These are phyloP conservation scores for Penicillium egyptiacum DNA, from an alignment of 495 filamentous ascomycete genomes.

Conservation along the genomic window DNA sequence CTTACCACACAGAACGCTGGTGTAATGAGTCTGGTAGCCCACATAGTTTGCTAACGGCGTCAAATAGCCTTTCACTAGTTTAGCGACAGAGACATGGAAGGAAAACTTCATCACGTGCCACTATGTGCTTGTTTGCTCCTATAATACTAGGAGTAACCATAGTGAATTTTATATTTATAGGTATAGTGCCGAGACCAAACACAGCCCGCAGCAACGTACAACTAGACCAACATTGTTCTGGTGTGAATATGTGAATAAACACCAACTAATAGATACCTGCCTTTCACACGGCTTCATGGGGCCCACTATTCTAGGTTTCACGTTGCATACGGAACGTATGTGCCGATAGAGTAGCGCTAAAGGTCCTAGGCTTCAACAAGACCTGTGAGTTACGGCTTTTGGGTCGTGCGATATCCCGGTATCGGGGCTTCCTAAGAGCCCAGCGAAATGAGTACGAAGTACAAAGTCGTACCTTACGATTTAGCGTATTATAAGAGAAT, in stretches of 20 bases:
- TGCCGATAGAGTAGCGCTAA: neutral
- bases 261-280: neutral
- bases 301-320: neutral
- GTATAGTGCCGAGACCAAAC: neutral
- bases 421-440: neutral
- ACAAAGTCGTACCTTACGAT: neutral
- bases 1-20: neutral
- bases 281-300: neutral
- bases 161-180: neutral
- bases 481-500: neutral
- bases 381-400: neutral
- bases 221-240: neutral
- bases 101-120: neutral
- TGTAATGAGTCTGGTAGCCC: neutral
- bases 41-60: neutral
- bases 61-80: neutral
- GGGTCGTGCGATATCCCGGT: neutral
- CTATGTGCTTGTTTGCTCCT: neutral
- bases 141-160: neutral
- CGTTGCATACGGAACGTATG: neutral
- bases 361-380: neutral
- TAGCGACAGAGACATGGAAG: neutral
- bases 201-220: neutral
- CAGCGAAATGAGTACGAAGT: neutral
- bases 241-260: neutral